Percentiles rank a stretch among this genome's conserved stretches.
phyloP scores from a whole-genome alignment of 108 stramenopile genomes.

The Conticribra guillardii region DNA sequence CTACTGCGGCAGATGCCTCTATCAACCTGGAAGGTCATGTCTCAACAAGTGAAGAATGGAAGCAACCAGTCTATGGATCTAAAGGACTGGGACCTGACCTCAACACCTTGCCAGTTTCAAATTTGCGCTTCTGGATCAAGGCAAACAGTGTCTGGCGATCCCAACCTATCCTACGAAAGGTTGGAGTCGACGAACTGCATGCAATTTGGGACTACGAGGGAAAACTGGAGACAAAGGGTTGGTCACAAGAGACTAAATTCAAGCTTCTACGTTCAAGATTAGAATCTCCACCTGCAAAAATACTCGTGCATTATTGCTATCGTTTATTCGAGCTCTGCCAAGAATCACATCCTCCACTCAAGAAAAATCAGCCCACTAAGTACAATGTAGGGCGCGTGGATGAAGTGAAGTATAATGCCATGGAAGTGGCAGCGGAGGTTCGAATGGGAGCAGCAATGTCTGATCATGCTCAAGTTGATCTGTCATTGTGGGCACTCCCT shows the following conservation, averaged over 20 bases:
- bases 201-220: conserved; percentile 22
- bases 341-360: too few relatives aligned
- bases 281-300: conserved; percentile 3
- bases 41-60: too few relatives aligned
- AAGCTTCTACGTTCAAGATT: not conserved
- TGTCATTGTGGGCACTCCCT: conserved; percentile 3
- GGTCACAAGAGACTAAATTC: not conserved
- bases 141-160: not conserved
- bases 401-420: conserved; percentile 1
- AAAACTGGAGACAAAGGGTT: not conserved
- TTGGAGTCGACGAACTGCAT: conserved; percentile 1
- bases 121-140: conserved; percentile 11
- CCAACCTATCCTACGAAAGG: not conserved
- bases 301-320: not conserved
- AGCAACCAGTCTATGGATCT: not conserved
- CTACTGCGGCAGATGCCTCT: not conserved
- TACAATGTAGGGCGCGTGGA: not conserved
- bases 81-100: not conserved
- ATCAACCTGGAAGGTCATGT: too few relatives aligned
- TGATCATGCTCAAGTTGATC: conserved; percentile 20
- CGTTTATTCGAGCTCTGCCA: not conserved
- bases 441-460: not conserved
- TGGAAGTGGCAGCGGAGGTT: conserved; percentile 6
- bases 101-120: not conserved
- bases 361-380: not conserved